A percentile compares a stretch with the other conserved stretches of the same genome.
Conservation (phyloP, 1,139 yeast genomes). For the Spathaspora sp. region DNA sequence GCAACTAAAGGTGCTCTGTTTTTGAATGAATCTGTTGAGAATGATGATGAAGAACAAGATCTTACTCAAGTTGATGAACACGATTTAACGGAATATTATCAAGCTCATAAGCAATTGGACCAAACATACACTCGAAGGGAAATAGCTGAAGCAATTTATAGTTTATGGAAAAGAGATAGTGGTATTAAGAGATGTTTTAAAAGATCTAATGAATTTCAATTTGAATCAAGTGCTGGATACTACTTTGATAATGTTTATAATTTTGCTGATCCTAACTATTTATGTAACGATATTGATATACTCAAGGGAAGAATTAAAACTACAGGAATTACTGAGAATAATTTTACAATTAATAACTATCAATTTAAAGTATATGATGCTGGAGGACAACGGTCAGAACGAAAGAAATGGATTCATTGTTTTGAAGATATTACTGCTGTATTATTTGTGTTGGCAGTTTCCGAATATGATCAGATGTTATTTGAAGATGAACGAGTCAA, state of each 20-base stretch:
- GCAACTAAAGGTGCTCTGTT: slow-evolving; percentile 29
- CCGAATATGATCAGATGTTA: slow-evolving; percentile 88
- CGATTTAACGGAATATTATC: slow-evolving; percentile 11
- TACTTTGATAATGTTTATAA: slow-evolving; percentile 69
- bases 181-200: slow-evolving; percentile 65
- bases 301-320: slow-evolving; percentile 90
- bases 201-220: slow-evolving; percentile 73
- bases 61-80: slow-evolving; percentile 9
- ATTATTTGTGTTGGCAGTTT: slow-evolving; percentile 85
- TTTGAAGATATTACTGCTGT: slow-evolving; percentile 91
- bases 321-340: slow-evolving; percentile 90
- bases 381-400: slow-evolving; percentile 94
- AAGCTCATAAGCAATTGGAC: background rate
- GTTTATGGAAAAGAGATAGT: slow-evolving; percentile 65
- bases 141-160: slow-evolving; percentile 66
- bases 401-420: slow-evolving; percentile 95
- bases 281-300: slow-evolving; percentile 80
- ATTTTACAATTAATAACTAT: slow-evolving; percentile 65
- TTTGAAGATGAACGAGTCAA: slow-evolving; percentile 90
- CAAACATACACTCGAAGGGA: slow-evolving; percentile 28
- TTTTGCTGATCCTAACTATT: slow-evolving; percentile 63
- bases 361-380: slow-evolving; percentile 86
- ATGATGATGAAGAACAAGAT: slow-evolving; percentile 11
- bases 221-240: slow-evolving; percentile 77
- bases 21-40: slow-evolving; percentile 26